Conservation (phyloP, 1,139 yeast species). For the Tardiomyces digboiensis region DNA sequence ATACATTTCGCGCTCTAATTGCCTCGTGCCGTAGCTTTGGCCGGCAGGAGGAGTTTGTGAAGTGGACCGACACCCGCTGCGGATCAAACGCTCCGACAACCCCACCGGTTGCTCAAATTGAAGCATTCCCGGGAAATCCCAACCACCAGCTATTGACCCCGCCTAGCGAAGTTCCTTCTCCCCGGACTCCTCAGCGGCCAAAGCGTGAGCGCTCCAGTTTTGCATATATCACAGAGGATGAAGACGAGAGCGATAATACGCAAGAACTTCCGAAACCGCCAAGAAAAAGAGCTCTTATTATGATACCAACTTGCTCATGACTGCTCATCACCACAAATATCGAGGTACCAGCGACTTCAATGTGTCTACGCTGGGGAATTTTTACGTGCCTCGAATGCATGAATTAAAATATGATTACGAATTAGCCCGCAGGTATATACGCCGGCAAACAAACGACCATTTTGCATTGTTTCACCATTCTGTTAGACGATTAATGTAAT, state of each 20-base stretch:
- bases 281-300: neutral
- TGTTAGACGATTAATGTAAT: too few relatives aligned
- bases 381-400: too few relatives aligned
- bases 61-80: neutral
- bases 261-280: neutral
- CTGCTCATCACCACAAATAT: neutral
- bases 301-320: neutral
- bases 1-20: conserved; percentile 29
- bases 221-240: neutral
- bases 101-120: neutral
- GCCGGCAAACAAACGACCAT: too few relatives aligned
- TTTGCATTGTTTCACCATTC: too few relatives aligned
- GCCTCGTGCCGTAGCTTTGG: conserved; percentile 14
- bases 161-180: neutral
- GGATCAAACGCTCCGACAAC: neutral
- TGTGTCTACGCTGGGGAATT: too few relatives aligned
- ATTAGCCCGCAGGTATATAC: too few relatives aligned
- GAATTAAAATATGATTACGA: too few relatives aligned
- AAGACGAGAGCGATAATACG: neutral
- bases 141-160: neutral
- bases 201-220: neutral
- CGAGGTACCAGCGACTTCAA: too few relatives aligned
- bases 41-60: neutral
- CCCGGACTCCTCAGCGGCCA: neutral
- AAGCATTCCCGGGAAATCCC: neutral